Percentiles rank a stretch among this genome's conserved stretches.
Conservation (phyloP, 2,329 filamentous ascomycete genomes). For the Nannizzia gypsea region DNA sequence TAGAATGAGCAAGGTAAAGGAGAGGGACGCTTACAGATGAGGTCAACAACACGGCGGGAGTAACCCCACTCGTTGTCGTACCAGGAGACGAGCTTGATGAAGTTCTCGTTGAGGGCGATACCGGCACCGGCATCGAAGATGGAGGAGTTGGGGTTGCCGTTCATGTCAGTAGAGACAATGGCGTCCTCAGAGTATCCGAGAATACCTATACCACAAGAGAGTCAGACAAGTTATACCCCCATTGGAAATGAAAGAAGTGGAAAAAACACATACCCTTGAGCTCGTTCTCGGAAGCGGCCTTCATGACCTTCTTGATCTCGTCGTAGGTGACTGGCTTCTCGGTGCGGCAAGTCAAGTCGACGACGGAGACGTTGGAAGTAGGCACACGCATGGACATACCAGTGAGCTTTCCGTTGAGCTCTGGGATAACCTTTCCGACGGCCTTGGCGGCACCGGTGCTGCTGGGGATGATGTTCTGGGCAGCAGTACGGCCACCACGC, state of each 20-base stretch:
- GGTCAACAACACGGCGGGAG: constrained; percentile 86
- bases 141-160: constrained; percentile 84
- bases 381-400: constrained; percentile 99
- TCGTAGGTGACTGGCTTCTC: constrained; percentile 69
- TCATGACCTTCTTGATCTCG: constrained; percentile 84
- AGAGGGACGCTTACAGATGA: constrained; percentile 37
- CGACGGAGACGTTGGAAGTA: constrained; percentile 96
- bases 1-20: neutral
- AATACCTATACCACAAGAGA: constrained; percentile 51
- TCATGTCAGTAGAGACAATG: constrained; percentile 85
- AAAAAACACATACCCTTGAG: constrained; percentile 62
- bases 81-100: constrained; percentile 97
- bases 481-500: constrained; percentile 96
- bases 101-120: constrained; percentile 97
- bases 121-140: constrained; percentile 99
- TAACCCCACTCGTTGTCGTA: constrained; percentile 99
- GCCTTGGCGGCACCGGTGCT: constrained; percentile 99
- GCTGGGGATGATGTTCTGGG: constrained; percentile 99
- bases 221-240: neutral
- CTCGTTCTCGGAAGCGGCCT: constrained; percentile 68
- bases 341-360: constrained; percentile 87
- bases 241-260: neutral
- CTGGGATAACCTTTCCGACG: constrained; percentile 98
- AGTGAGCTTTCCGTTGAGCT: constrained; percentile 97
- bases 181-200: constrained; percentile 96